Evolutionary conservation across 257 asterid species (phyloP), one percentile per base, ranked within the genome.

Genomic region (Knoxia roxburghii): DNA sequence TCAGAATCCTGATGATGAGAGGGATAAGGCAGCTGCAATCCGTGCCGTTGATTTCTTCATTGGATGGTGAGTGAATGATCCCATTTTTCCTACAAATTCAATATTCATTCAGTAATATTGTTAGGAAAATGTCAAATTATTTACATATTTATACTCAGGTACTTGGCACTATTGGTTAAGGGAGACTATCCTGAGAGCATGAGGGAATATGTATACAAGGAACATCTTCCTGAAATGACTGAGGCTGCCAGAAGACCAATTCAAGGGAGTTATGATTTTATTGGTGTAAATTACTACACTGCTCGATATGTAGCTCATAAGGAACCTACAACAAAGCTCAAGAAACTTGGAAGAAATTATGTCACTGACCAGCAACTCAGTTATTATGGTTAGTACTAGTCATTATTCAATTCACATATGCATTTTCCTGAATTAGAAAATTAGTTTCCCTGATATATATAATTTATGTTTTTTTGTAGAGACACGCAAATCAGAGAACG

Each of bases 211-310:
- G 69, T 64, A 0, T 17, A 53, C 2, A 7, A 15, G 6, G 39
- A 21, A 0, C 41, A 46, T 0, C 73, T 68, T 20, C 65, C 65
- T 2, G 32, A 40, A 11, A 14, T 68, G 5, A 20, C 17, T 1
- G 13, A 17, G 2, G 56, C 24, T 0, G 65, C 40, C 20, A 21
- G 35, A 12, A 6, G 17, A 9, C 0, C 13, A 52, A 24, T 68
- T 26, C 32, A 56, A 29, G 65, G 65, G 0, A 40, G 65, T 2
- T 68, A 12, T 1, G 72, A 68, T 32, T 68, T 68, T 11, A 39
- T 68, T 10, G 72, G 72, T 7, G 5, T 55, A 0, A 68, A 68
- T 46, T 68, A 56, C 41, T 68, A 56, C 21, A 55, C 72, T 7
- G 65, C 57, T 18, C 32, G 45, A 9, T 68, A 39, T 3, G 65